These are phyloP conservation scores for Ophiostoma pallidulum DNA, from an alignment of 2,329 filamentous ascomycete genomes.

Conservation along the genomic window DNA sequence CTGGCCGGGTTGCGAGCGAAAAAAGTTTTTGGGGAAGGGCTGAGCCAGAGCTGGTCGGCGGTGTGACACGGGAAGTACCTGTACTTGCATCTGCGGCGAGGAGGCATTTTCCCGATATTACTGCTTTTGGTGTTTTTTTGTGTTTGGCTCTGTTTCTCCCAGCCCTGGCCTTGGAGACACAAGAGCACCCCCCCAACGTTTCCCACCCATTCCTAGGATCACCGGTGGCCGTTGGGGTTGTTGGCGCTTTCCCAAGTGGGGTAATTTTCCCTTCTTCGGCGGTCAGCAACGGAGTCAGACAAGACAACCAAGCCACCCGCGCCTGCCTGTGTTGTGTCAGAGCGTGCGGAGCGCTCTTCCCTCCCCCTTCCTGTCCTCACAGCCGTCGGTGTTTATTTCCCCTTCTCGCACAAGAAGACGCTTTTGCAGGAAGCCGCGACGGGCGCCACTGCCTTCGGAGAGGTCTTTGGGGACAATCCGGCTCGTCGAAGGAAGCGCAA, in stretches of 20 bases:
- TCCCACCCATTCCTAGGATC: constrained; percentile 8
- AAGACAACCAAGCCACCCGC: too few species aligned
- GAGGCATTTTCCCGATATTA: background rate
- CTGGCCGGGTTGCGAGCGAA: background rate
- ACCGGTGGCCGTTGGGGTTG: constrained; percentile 10
- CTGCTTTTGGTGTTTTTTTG: background rate
- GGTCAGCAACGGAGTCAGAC: constrained; percentile 8
- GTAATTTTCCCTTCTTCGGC: background rate
- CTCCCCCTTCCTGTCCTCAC: background rate
- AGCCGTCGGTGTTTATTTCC: background rate
- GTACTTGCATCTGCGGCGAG: constrained; percentile 19
- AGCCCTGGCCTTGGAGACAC: background rate
- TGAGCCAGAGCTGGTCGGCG: constrained; percentile 19
- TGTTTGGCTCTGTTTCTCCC: background rate
- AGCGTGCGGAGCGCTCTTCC: too few species aligned
- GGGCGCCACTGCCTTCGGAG: constrained; percentile 4
- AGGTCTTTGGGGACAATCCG: constrained; percentile 10
- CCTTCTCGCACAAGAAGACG: background rate
- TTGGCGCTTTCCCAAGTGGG: constrained; percentile 5
- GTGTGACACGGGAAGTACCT: constrained; percentile 21
- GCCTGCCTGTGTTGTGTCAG: background rate
- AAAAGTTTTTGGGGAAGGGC: constrained; percentile 22
- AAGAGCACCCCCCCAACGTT: background rate
- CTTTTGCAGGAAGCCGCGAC: constrained; percentile 3
- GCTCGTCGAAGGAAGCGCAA: background rate